phyloP scores from a whole-genome alignment of 805 yeast species.

The Torulaspora microellipsoides region DNA sequence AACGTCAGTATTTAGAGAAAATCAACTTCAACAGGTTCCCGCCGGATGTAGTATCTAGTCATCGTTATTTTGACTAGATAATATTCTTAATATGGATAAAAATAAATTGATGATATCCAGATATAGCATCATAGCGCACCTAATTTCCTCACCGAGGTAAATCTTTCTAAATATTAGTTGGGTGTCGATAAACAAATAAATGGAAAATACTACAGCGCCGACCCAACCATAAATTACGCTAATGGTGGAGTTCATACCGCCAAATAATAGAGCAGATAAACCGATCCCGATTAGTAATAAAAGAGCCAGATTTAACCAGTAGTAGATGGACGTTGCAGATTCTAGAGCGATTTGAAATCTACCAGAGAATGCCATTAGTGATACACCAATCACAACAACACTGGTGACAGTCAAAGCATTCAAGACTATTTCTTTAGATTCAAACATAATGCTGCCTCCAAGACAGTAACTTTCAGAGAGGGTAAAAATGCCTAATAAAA shows the following conservation, averaged over 20 bases:
- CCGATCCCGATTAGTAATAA: slow-evolving; percentile 72
- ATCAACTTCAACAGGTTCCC: no score
- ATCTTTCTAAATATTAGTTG: slow-evolving; percentile 70
- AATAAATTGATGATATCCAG: slow-evolving; percentile 81
- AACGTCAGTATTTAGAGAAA: no score
- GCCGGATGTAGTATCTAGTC: slow-evolving; percentile 1
- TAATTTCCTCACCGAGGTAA: slow-evolving; percentile 81
- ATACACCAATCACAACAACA: slow-evolving; percentile 69
- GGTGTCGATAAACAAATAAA: slow-evolving; percentile 74
- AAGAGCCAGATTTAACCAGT: slow-evolving; percentile 46
- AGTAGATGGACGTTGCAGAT: slow-evolving; percentile 34
- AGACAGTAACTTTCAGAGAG: slow-evolving; percentile 67
- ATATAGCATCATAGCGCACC: slow-evolving; percentile 72
- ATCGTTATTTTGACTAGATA: slow-evolving; percentile 35
- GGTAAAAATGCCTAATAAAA: slow-evolving; percentile 63
- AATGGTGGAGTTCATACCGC: slow-evolving; percentile 51
- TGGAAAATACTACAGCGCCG: slow-evolving; percentile 70
- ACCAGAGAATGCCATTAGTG: slow-evolving; percentile 73
- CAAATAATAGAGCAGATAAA: slow-evolving; percentile 56
- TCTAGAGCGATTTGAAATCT: slow-evolving; percentile 26
- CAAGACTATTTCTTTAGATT: slow-evolving; percentile 58
- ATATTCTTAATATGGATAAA: slow-evolving; percentile 64
- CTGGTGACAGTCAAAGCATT: slow-evolving; percentile 69
- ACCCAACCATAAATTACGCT: slow-evolving; percentile 65
- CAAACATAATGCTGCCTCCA: slow-evolving; percentile 60